Base-by-base conservation (phyloP, 73 alveolate species). In the Uronychia setigera region DNA sequence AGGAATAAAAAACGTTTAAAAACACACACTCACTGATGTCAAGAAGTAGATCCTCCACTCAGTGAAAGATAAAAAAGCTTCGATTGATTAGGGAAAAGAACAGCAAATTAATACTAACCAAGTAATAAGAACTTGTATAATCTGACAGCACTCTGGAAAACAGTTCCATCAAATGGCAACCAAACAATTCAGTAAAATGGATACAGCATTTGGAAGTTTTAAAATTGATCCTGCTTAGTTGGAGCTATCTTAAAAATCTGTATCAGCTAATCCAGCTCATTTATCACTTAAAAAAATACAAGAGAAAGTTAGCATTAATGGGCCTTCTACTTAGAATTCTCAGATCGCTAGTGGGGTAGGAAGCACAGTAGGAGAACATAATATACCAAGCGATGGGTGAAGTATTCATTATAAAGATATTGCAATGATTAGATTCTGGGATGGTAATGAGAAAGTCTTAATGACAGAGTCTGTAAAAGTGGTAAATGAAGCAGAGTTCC, bases 1-100 rank as follows among this genome's bases (percentile, higher is more conserved):
- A 75, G 33, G 34, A 82, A 46, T 33, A 32, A 83, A 76, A 31
- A 34, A 19, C 74, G 77, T 80, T 74, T 88, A 25, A 87, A 82
- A 32, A 46, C 32, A 30, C 58, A 76, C 29, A n/a, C 29, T n/a
- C n/a, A n/a, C n/a, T n/a, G n/a, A n/a, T n/a, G n/a, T n/a, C n/a
- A n/a, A n/a, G n/a, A n/a, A n/a, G n/a, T n/a, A n/a, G n/a, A n/a
- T n/a, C n/a, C n/a, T n/a, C n/a, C n/a, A n/a, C n/a, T n/a, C n/a
- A n/a, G n/a, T n/a, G n/a, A n/a, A n/a, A n/a, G n/a, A n/a, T n/a
- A n/a, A n/a, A n/a, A n/a, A n/a, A n/a, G n/a, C n/a, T n/a, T n/a
- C n/a, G n/a, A n/a, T n/a, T n/a, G n/a, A n/a, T n/a, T n/a, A n/a
- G n/a, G n/a, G n/a, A n/a, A n/a, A n/a, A n/a, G n/a, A n/a, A n/a